Conservation (phyloP, 2,329 filamentous ascomycete species). For the Paecilomyces fulvus region DNA sequence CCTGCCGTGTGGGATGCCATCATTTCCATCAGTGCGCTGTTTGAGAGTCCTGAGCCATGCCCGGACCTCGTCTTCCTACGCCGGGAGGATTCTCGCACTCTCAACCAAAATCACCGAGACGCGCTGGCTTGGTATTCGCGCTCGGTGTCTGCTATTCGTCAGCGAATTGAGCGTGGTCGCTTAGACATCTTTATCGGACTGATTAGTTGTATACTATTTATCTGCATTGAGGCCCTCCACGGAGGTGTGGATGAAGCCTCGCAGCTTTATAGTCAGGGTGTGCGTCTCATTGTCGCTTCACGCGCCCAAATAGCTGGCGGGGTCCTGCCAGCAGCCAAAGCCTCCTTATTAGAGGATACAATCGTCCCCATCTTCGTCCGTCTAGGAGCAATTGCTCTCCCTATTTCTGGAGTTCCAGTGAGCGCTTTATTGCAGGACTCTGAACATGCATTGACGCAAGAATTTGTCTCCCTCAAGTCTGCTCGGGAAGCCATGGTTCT, state of each 20-base stretch:
- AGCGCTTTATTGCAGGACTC: conserved; percentile 9
- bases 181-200: conserved; percentile 20
- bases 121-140: conserved; percentile 24
- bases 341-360: conserved; percentile 13
- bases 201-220: conserved; percentile 25
- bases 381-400: conserved; percentile 15
- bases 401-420: conserved; percentile 4
- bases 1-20: conserved; percentile 33
- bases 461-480: conserved; percentile 14
- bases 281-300: conserved; percentile 16
- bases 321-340: conserved; percentile 6
- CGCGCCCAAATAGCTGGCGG: conserved; percentile 8
- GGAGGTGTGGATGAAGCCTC: conserved; percentile 17
- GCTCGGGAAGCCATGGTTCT: conserved; percentile 19
- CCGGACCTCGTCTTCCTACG: conserved; percentile 1
- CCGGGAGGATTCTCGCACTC: no score
- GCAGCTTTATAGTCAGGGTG: conserved; percentile 21
- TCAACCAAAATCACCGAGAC: conserved; percentile 13
- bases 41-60: conserved; percentile 18
- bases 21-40: conserved; percentile 27
- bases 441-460: neutral
- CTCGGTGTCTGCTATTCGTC: conserved; percentile 18
- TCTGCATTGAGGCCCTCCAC: conserved; percentile 23
- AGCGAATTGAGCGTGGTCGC: conserved; percentile 15
- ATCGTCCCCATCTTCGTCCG: conserved; percentile 23